Base-by-base conservation (phyloP, 2,329 filamentous ascomycete species). In the Aureobasidium sp. region DNA sequence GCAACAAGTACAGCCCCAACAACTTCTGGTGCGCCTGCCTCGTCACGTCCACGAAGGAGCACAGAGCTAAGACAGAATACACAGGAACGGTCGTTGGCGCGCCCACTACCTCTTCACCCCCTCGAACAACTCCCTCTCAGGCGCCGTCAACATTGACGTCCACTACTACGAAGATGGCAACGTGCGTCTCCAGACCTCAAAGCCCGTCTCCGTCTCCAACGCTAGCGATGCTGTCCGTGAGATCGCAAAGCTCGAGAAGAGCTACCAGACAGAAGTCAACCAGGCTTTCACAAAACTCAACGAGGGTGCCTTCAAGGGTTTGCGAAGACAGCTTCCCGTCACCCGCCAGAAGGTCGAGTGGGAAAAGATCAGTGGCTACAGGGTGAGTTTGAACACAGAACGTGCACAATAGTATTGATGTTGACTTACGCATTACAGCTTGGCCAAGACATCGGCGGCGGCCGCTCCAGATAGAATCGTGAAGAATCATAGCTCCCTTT, bases 131-230 rank as follows among this genome's bases (percentile, higher is more conserved):
- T 79, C 79, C 50, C 78, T 97, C 45, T 84, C 86, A 38, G 94
- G 94, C 68, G 85, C 81, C 62, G 86, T 97, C 74, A 90, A 93
- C 74, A 89, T 96, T 58, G 92, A 97, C 67, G 93, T 99, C 55
- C 94, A 99, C 80, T 99, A 99, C 81, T 99, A 99, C 78, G 94
- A 99, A 77, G 95, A 99, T 72, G 94, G 94, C 64, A 99, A 99
- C 71, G 94, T 99, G 61, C 88, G 94, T 2, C 82, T 99, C 62
- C 81, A 93, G 64, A 96, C 94, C n/a, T 87, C 84, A 69, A 96
- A 96, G 77, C 79, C 87, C 11, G 73, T 93, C 13, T 79, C 79
- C 0, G 73, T 82, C 3, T 83, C 9, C 73, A 83, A 81, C 1
- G 86, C 85, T 8, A 81, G 83, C 0, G 88, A 86, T 37, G 83